Base-by-base conservation (phyloP, 257 asterid genomes). In the Plantago elongata region DNA sequence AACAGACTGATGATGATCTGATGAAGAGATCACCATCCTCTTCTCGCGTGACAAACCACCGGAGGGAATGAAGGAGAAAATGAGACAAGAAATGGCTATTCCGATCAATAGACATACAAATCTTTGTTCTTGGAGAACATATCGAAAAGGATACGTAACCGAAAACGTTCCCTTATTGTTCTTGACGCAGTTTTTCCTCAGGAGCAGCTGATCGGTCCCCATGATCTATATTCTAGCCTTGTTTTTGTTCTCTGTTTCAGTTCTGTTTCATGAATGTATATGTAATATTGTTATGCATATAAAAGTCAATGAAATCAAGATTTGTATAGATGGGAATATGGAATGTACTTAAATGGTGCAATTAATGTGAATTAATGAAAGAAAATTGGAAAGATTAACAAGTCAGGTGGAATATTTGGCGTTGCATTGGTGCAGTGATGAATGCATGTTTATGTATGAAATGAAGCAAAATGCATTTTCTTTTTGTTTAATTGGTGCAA, bases 121-220 rank as follows among this genome's bases (percentile, higher is more conserved):
- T 67, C 95, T 77, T 5, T 85, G 89, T 59, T 84, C 82, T 62
- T 60, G 72, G 52, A 82, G 9, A 18, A 84, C 70, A 64, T 89
- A 89, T 62, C 52, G 69, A 63, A 75, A 61, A 65, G 84, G 74
- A 76, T 63, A 58, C 11, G 60, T 57, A 2, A 60, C 54, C 30
- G 45, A 68, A 34, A 46, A 5, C 30, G 17, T 62, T 29, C 57
- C 65, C 34, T 67, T 69, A 44, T 71, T 17, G 9, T 46, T 50
- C 9, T 51, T 71, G 29, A 17, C 18, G 42, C 61, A 9, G 69
- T 52, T 67, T 63, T 54, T 65, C n/a, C 55, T 70, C 6, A 67
- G 45, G 54, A 68, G 45, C 63, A 59, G 74, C 61, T 62, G 74
- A 71, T 74, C 80, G 45, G 60, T 57, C 11, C 72, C 84, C 95